Conservation (phyloP, 345 rosid species). For the Syzygium grande region DNA sequence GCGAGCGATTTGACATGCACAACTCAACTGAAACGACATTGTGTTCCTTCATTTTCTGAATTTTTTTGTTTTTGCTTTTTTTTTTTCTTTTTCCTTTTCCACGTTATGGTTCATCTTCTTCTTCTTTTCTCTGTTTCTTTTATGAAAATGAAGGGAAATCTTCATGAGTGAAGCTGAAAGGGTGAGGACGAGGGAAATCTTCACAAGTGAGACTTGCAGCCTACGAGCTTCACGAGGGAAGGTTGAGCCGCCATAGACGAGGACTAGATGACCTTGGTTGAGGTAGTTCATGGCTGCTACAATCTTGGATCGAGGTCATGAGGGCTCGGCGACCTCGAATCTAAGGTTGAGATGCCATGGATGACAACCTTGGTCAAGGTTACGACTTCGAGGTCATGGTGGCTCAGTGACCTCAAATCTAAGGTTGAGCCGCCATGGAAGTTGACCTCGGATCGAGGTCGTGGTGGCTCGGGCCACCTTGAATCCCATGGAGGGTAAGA, state of each 20-base stretch:
- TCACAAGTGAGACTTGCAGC: neutral
- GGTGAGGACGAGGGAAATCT: neutral
- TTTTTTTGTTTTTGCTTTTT: neutral
- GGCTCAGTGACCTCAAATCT: neutral
- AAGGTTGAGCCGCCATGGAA: neutral
- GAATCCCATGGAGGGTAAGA: neutral
- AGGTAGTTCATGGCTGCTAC: neutral
- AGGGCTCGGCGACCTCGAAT: neutral
- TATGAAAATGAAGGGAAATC: neutral
- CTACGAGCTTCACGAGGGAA: neutral
- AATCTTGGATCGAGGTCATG: neutral
- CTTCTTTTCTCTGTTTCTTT: neutral
- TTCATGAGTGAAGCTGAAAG: neutral
- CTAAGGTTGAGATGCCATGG: neutral
- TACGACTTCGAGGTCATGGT: neutral
- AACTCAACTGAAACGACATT: neutral
- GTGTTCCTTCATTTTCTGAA: neutral
- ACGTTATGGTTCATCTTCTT: neutral
- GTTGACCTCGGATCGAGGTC: neutral
- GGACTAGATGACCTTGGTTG: neutral
- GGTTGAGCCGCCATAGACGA: neutral
- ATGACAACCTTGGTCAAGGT: neutral
- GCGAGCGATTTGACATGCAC: neutral
- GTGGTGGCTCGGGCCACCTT: neutral
- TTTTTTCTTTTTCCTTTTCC: neutral